These are phyloP conservation scores for Podosphaera fusca DNA, from an alignment of 2,329 filamentous ascomycete species.

Conservation along the genomic window DNA sequence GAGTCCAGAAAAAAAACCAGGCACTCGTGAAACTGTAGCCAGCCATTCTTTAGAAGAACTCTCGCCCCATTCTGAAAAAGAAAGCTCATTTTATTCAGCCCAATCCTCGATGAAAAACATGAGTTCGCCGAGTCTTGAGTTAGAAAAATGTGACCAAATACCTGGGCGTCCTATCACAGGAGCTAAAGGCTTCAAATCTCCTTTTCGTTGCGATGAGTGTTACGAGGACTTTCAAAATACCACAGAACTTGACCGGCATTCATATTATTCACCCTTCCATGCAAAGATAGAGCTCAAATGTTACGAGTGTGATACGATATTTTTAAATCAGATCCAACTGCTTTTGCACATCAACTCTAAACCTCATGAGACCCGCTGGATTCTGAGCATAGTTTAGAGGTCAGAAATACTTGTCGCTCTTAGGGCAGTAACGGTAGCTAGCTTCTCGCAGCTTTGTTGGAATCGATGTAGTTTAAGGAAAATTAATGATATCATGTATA, in stretches of 20 bases:
- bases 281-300: neutral
- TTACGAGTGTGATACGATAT: neutral
- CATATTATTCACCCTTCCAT: neutral
- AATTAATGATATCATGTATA: too few relatives aligned
- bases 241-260: neutral
- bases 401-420: too few relatives aligned
- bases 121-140: neutral
- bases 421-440: too few relatives aligned
- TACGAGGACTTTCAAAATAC: neutral
- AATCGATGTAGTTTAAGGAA: too few relatives aligned
- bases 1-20: neutral
- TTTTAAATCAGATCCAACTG: neutral
- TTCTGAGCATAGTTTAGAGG: neutral
- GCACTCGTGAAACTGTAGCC: neutral
- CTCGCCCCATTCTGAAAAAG: neutral
- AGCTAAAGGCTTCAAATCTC: neutral
- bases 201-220: neutral
- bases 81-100: neutral
- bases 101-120: neutral
- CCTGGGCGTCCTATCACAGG: neutral
- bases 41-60: neutral
- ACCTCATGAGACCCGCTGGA: neutral
- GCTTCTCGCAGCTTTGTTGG: too few relatives aligned
- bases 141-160: neutral
- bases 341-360: neutral